Conservation (phyloP, 345 rosid genomes). For the Mangifera indica region DNA sequence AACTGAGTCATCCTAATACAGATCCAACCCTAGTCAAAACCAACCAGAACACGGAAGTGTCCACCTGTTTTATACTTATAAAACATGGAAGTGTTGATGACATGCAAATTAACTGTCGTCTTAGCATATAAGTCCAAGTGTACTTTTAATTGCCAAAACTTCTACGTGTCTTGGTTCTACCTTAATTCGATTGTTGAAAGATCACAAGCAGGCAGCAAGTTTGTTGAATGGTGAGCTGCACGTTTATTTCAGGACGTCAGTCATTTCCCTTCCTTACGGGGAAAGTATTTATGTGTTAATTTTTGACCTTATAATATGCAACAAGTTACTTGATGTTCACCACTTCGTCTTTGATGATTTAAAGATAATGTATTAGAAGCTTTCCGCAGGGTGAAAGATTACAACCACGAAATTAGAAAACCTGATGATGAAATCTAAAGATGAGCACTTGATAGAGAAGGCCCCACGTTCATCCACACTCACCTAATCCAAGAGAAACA, state of each 20-base stretch:
- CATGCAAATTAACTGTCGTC: neutral
- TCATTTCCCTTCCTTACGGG: constrained; percentile 20
- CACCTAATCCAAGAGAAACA: constrained; percentile 41
- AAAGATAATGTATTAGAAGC: neutral
- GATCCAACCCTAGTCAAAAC: too few relatives aligned
- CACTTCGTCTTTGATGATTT: neutral
- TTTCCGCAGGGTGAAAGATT: neutral
- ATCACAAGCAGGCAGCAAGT: constrained; percentile 24
- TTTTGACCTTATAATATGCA: neutral
- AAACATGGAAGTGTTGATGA: neutral
- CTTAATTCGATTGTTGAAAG: constrained; percentile 17
- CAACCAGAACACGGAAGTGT: too few relatives aligned
- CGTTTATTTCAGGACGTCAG: neutral
- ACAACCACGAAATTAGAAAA: constrained; percentile 2
- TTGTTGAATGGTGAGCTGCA: constrained; percentile 11
- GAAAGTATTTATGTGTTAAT: constrained; percentile 6
- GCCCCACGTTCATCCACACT: constrained; percentile 31
- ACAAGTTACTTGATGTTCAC: constrained; percentile 1
- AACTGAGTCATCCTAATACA: too few relatives aligned
- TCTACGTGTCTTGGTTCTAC: constrained; percentile 21
- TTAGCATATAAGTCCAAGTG: neutral
- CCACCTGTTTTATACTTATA: constrained; percentile 7
- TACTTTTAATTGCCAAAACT: constrained; percentile 8
- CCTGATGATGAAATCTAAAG: constrained; percentile 5
- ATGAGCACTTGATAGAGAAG: constrained; percentile 15